phyloP scores from a whole-genome alignment of 352 stramenopile species.

The Phytophthora meadii region DNA sequence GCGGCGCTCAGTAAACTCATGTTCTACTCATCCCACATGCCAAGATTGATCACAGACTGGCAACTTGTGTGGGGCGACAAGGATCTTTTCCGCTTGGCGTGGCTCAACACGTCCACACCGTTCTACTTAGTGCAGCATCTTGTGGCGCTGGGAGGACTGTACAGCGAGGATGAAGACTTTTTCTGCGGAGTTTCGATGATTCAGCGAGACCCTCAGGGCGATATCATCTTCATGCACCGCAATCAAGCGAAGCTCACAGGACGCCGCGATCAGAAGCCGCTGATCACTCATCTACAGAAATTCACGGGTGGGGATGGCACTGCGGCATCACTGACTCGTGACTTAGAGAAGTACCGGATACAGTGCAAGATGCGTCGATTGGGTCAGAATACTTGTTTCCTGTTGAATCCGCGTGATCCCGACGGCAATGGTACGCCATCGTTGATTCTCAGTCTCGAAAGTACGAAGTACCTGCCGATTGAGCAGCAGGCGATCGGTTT shows the following conservation, averaged over 20 bases:
- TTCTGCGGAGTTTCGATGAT: constrained; percentile 88
- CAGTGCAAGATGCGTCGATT: constrained; percentile 65
- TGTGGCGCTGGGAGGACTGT: constrained; percentile 59
- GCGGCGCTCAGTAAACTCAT: constrained; percentile 74
- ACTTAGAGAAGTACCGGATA: constrained; percentile 82
- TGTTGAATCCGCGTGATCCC: constrained; percentile 52
- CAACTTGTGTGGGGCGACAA: constrained; percentile 74
- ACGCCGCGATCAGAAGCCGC: constrained; percentile 57
- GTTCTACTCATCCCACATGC: constrained; percentile 76
- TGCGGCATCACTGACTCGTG: constrained; percentile 47
- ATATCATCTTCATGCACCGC: constrained; percentile 84
- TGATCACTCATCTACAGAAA: constrained; percentile 79
- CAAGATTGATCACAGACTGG: constrained; percentile 67
- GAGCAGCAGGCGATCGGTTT: constrained; percentile 82
- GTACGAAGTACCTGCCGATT: constrained; percentile 58
- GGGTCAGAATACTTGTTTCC: constrained; percentile 73
- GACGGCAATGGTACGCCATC: constrained; percentile 54
- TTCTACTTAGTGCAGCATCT: constrained; percentile 78
- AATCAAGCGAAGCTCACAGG: constrained; percentile 83
- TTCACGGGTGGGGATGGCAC: constrained; percentile 77
- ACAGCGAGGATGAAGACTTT: constrained; percentile 52
- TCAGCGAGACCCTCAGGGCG: constrained; percentile 70
- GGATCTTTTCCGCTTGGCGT: constrained; percentile 81
- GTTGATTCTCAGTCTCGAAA: constrained; percentile 61
- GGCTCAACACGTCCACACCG: constrained; percentile 74